Base-by-base conservation (phyloP, 108 stramenopile genomes). In the Fragilariopsis cylindrus region DNA sequence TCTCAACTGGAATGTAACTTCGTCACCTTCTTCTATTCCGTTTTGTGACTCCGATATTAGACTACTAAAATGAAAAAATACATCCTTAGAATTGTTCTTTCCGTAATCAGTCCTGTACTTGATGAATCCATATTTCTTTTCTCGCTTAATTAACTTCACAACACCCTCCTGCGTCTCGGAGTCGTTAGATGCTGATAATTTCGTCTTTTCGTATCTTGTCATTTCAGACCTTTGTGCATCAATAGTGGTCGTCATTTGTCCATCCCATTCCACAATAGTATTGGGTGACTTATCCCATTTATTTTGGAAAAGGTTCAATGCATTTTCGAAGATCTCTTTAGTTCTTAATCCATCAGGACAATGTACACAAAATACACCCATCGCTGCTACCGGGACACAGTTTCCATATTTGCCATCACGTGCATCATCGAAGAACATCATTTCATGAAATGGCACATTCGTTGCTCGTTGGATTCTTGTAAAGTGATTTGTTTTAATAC, bases 401-500 rank as follows among this genome's bases (percentile, higher is more conserved):
- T 92, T 92, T 3, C 90, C 90, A 63, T 72, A 89, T 46, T 72
- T 82, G 19, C 90, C 90, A 69, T 88, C 89, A 16, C 85, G 76
- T 7, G 84, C 90, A 74, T 97, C 92, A 76, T 97, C 97, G 74
- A 97, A 96, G 75, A 97, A 97, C 2, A 86, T 56, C 93, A 96
- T 97, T 18, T 92, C 81, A 18, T 86, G 78, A 70, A 80, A 94
- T 1, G 81, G 42, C 7, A 95, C 77, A 13, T 84, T 80, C 16
- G 82, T 83, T 43, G 73, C 74, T 18, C 72, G 48, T 7, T 82
- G 75, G 3, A 97, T 68, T 21, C 82, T 76, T 48, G 74, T 60
- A 74, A 94, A 92, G 68, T 94, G 96, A 48, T 76, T 64, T 80
- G 82, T 70, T 62, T 92, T 92, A 75, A 88, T 82, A 2, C 88